Evolutionary conservation across 306 rosid genomes (phyloP), one percentile per base, ranked within the genome.

Genomic region (Glycine soja): DNA sequence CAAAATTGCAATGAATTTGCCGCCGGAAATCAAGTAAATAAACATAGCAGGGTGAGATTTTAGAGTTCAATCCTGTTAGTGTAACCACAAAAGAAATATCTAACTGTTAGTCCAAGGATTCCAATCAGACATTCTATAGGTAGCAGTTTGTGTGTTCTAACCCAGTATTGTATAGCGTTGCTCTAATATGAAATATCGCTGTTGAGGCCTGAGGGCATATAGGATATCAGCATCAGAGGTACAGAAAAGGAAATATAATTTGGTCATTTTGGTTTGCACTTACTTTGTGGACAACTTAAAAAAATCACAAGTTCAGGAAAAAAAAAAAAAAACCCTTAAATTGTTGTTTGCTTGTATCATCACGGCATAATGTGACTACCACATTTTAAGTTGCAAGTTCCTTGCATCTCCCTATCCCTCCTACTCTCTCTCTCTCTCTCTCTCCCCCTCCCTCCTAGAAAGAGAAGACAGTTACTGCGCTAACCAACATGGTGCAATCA

Each of bases 401-500:
- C 64, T 34, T 56, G 34, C 64, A 52, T 59, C 36, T 78, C 36
- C 58, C 48, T 65, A 45, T 74, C 24, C 43, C 40, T 24, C 53
- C 19, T 74, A 36, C 51, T 14, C 54, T 11, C n/a, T 64, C 10
- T 64, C n/a, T 8, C 59, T 32, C 52, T 42, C 73, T 51, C 52
- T 50, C 53, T 9, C 9, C 14, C 30, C 30, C 59, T 24, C 2
- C 10, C 81, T 13, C 32, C 64, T 13, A 43, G 51, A 47, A 24
- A 32, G 52, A 15, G 66, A 76, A 68, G 43, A 47, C 40, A 52
- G 32, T 54, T 51, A 59, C 74, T 69, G 46, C 54, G 65, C 78
- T 70, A 48, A 86, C 82, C 56, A 72, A 82, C 50, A 56, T 92
- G 96, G 92, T 83, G 64, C 89, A 83, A 45, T 81, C 91, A 74